These are phyloP conservation scores for Albifimbria verrucaria DNA, from an alignment of 2,329 filamentous ascomycete genomes.

Conservation along the genomic window DNA sequence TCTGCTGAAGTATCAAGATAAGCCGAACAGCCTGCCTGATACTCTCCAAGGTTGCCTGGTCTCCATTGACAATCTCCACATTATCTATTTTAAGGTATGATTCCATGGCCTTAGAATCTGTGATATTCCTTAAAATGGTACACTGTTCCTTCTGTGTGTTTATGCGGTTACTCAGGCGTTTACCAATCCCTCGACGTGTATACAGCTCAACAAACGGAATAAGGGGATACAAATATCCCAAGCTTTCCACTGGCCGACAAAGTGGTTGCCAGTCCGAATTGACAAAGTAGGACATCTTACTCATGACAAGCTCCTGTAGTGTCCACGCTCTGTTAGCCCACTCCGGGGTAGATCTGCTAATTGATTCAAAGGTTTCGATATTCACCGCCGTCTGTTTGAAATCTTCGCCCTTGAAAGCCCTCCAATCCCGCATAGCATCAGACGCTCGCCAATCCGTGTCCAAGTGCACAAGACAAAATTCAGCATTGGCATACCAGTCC, in stretches of 20 bases:
- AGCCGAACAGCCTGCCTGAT: not conserved
- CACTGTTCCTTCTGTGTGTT: too few relatives aligned
- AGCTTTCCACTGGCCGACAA: conserved; percentile 3
- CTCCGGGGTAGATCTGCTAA: not conserved
- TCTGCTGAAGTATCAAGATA: not conserved
- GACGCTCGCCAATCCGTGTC: not conserved
- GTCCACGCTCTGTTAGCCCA: conserved; percentile 6
- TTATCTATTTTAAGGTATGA: too few relatives aligned
- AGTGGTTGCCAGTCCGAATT: conserved; percentile 5
- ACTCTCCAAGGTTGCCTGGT: not conserved
- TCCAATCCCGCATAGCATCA: not conserved
- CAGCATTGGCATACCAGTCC: conserved; percentile 8
- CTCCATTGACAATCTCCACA: not conserved
- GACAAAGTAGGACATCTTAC: conserved; percentile 5
- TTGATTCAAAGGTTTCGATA: not conserved
- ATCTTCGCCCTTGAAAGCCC: not conserved
- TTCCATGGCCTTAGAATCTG: too few relatives aligned
- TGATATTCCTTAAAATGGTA: too few relatives aligned
- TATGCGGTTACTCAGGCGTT: too few relatives aligned
- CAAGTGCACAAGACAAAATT: conserved; percentile 6
- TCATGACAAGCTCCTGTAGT: conserved; percentile 8
- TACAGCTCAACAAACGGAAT: conserved; percentile 5
- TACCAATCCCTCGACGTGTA: not conserved
- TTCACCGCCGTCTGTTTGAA: not conserved
- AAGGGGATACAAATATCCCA: conserved; percentile 2